Evolutionary conservation across 2,329 filamentous ascomycete genomes (phyloP), one percentile per base, ranked within the genome.

Genomic region (Fusarium duplospermum): DNA sequence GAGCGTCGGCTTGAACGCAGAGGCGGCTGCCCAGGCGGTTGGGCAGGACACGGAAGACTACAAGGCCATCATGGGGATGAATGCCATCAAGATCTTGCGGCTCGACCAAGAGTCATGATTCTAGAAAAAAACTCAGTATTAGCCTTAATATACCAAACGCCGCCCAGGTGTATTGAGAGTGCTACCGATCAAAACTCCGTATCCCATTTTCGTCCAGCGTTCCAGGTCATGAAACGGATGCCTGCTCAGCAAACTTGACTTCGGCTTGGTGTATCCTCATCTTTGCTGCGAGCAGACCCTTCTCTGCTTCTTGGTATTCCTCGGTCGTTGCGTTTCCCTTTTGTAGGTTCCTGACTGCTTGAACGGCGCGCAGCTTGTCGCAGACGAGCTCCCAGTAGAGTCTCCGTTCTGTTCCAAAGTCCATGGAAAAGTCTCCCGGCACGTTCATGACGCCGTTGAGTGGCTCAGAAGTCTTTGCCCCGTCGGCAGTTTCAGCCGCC

Each of bases 21-120:
- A 84, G 7, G 90, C 90, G 7, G 89, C 92, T n/a, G 80, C 84
- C 18, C 84, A 83, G 11, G 86, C 88, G 0, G 85, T 91, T 40
- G 85, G 84, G 1, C 80, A 82, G 47, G 85, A 86, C 5, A 84
- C 84, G 16, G 78, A 83, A 8, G 83, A 84, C 16, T 87, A 86
- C 16, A 82, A 84, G n/a, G 87, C 83, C 22, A 87, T 91, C 11
- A 86, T 92, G 82, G 90, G 90, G 7, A 85, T 83, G 2, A 92
- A 92, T 76, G 91, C 91, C 5, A 82, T 89, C 18, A 82, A 85
- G 18, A 85, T 91, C 57, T 79, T 92, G 67, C 75, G 79, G 14
- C 76, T 83, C 18, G 66, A 79, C 18, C 75, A 80, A 33, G 70
- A 74, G 33, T 35, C 67, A 56, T 80, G 60, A 74, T 62, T 68